Conservation (phyloP, 75 land plant genomes). For the Cryptomeria japonica region DNA sequence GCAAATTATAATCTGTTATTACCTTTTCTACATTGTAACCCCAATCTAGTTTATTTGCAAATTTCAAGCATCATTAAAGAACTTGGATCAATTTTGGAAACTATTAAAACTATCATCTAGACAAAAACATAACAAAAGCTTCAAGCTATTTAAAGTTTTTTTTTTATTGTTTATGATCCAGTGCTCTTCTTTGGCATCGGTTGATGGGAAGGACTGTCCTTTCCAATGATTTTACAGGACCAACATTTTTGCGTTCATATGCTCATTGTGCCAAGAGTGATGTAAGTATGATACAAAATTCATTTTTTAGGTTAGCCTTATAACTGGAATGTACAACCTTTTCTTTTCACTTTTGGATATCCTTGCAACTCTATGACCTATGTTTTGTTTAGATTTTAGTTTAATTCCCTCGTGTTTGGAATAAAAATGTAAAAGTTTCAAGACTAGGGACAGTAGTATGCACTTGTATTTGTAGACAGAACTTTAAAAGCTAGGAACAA, state of each 20-base stretch:
- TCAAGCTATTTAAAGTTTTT: background rate
- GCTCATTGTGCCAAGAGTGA: conserved; percentile 80
- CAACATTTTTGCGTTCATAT: conserved; percentile 61
- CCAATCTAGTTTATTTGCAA: background rate
- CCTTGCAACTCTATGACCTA: background rate
- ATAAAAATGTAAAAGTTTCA: background rate
- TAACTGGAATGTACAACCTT: background rate
- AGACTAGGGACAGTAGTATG: background rate
- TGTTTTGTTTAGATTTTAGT: too few relatives aligned
- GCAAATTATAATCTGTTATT: background rate
- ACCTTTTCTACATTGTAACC: background rate
- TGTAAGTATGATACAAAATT: conserved; percentile 29
- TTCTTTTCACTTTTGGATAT: background rate
- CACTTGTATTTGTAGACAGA: background rate
- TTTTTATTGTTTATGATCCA: conserved; percentile 27
- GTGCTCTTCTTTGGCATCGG: conserved; percentile 90
- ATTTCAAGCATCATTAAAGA: background rate
- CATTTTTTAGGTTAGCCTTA: background rate
- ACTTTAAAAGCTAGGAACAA: background rate
- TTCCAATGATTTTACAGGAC: conserved; percentile 44
- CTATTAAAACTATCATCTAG: background rate
- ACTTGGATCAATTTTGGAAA: background rate
- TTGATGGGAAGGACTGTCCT: conserved; percentile 81
- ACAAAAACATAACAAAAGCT: background rate
- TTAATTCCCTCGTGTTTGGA: background rate